Evolutionary conservation across 2,329 filamentous ascomycete species (phyloP), one percentile per base, ranked within the genome.

Genomic region (Colletotrichum sp.): DNA sequence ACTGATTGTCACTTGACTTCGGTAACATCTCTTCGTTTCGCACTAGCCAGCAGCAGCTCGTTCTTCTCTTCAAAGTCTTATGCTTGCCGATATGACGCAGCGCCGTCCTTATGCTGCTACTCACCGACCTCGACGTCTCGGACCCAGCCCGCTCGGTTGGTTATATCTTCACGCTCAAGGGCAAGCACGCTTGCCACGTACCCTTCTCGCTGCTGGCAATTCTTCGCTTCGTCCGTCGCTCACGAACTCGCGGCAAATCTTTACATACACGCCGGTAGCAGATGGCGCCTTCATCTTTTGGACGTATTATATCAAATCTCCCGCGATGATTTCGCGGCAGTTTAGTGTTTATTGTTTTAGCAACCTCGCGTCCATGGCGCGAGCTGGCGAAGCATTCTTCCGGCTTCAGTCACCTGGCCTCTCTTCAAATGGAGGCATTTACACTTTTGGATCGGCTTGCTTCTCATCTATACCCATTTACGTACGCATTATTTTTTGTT

Each of bases 71-170:
- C 74, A 57, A 78, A 68, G 32, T 57, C n/a, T 34, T n/a, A 63
- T 66, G 71, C 75, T 63, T 75, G 75, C 61, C 66, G 66, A 75
- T n/a, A 71, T 57, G 49, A 75, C 49, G 36, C 71, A 75, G 61
- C 75, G 71, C 34, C 64, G 71, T 64, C 57, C 39, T 64, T 68
- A 49, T 30, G 32, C 70, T 76, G 64, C 57, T 29, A 44, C 81
- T 36, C 57, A 82, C 83, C 32, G 84, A 85, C 66, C 74, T 80
- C 67, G 82, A 82, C 59, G 82, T 83, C 57, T 82, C 82, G 29
- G 83, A 84, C 34, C 69, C 30, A 71, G 57, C 72, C 49, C 63
- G 49, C 65, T 70, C 55, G 61, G 30, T 66, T 71, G 74, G 70
- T 61, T 57, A 34, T 61, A 61, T 36, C 27, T 36, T 70, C 13